Conservation (phyloP, 805 yeast species). For the Jamesozyma rosinii region DNA sequence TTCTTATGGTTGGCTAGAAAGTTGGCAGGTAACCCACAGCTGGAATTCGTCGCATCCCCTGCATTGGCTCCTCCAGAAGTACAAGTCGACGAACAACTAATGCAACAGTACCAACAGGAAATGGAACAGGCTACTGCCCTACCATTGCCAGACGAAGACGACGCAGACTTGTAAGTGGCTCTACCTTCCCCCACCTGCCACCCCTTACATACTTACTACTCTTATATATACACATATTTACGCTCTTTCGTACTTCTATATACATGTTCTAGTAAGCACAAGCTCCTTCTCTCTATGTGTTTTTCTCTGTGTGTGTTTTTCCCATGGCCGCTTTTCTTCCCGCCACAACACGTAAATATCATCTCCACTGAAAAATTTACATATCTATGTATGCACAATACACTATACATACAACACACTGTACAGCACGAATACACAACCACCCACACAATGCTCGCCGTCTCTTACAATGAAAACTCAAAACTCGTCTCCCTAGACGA, state of each 20-base stretch:
- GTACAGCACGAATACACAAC: no score
- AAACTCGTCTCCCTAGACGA: conserved; percentile 16
- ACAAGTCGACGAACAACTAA: conserved; percentile 88
- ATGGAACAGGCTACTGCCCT: conserved; percentile 98
- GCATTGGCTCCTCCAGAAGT: conserved; percentile 99
- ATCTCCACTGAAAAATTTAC: no score
- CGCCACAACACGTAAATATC: no score
- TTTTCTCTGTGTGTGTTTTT: neutral
- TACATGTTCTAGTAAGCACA: neutral
- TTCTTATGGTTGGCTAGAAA: conserved; percentile 99
- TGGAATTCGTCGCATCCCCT: conserved; percentile 98
- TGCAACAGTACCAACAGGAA: conserved; percentile 98
- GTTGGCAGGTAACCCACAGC: conserved; percentile 94
- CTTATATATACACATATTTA: neutral
- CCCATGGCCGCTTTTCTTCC: no score
- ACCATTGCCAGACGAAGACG: conserved; percentile 99
- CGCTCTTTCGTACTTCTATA: neutral
- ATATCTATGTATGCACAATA: no score
- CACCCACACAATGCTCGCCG: neutral
- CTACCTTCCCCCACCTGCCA: neutral
- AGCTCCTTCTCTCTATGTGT: neutral
- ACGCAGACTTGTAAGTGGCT: conserved; percentile 78
- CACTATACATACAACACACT: no score
- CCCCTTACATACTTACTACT: no score
- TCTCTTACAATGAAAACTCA: conserved; percentile 23